Base-by-base conservation (phyloP, 352 stramenopile species). In the Globisporangium parvum region DNA sequence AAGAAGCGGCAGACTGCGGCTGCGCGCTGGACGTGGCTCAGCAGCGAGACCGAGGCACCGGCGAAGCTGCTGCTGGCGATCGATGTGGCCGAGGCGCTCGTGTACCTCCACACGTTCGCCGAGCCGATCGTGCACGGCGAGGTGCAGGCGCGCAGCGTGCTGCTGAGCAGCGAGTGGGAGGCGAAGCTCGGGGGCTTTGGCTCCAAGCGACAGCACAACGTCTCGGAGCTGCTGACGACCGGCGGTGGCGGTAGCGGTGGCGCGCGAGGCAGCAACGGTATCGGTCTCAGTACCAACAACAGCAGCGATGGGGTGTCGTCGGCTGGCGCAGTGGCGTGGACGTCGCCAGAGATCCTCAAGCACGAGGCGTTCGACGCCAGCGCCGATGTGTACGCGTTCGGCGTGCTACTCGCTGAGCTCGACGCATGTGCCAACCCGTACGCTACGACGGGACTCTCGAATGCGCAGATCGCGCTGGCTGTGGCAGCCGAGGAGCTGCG, bases 401-500 rank as follows among this genome's bases (percentile, higher is more conserved):
- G 67, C 18, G 62, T 87, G 35, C 45, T 82, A 26, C 49, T 54
- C 47, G 66, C 39, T 48, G 76, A 56, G 61, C 68, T 71, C 50
- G 71, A 77, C 41, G 59, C 69, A 20, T 82, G 73, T 12, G 57
- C 49, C 51, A 59, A 71, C 59, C 51, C 71, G 31, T 57, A 53
- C 35, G 31, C 49, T 15, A 31, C 8, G 39, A 24, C 47, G 0
- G 39, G 51, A 2, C 57, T 57, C 31, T 53, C 57, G 33, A 63
- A 57, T 17, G 35, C 49, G 20, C 57, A 57, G 44, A 84, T 85
- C 49, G 72, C 77, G 12, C 57, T 87, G 49, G 52, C 77, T 23
- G 74, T 87, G 11, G 71, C 66, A 51, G 50, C 65, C n/a, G 69
- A 62, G 6, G 52, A 73, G 49, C 51, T 92, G 17, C 70, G 63